phyloP scores from a whole-genome alignment of 2,329 filamentous ascomycete genomes.

The Alternaria hordeiaustralica region DNA sequence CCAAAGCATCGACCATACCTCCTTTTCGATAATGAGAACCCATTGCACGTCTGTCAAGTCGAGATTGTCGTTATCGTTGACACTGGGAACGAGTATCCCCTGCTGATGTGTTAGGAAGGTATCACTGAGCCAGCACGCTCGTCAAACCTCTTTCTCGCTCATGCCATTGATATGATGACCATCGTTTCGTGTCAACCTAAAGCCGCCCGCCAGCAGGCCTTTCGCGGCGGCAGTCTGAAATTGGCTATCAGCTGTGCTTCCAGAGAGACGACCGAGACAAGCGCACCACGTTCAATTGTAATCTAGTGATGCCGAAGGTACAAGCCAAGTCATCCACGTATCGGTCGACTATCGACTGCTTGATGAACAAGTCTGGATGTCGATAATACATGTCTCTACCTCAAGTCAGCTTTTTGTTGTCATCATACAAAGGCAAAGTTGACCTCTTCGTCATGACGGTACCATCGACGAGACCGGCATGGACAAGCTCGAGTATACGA shows the following conservation, averaged over 20 bases:
- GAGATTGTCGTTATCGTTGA: conserved; percentile 58
- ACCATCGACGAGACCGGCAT: conserved; percentile 57
- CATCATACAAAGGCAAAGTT: background rate
- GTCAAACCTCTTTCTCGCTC: conserved; percentile 49
- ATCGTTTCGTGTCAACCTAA: conserved; percentile 57
- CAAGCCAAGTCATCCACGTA: conserved; percentile 77
- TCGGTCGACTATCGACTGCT: conserved; percentile 71
- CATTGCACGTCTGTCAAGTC: conserved; percentile 62
- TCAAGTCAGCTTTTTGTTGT: conserved; percentile 10
- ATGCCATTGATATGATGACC: conserved; percentile 52
- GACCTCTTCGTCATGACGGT: conserved; percentile 64
- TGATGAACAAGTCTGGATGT: conserved; percentile 73
- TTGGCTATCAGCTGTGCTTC: background rate
- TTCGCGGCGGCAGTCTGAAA: conserved; percentile 74
- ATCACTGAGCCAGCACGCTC: background rate
- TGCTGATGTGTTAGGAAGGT: conserved; percentile 40
- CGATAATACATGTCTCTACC: conserved; percentile 80
- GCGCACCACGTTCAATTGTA: conserved; percentile 72
- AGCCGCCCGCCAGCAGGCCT: conserved; percentile 69
- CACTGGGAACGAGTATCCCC: conserved; percentile 67
- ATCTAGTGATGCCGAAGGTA: conserved; percentile 69
- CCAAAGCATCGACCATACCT: conserved; percentile 55
- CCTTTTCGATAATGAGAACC: conserved; percentile 81
- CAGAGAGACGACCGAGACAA: conserved; percentile 31
- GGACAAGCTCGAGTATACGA: conserved; percentile 63